Evolutionary conservation across 495 filamentous ascomycete genomes (phyloP).

Genomic region (Penicillium subrubescens): DNA sequence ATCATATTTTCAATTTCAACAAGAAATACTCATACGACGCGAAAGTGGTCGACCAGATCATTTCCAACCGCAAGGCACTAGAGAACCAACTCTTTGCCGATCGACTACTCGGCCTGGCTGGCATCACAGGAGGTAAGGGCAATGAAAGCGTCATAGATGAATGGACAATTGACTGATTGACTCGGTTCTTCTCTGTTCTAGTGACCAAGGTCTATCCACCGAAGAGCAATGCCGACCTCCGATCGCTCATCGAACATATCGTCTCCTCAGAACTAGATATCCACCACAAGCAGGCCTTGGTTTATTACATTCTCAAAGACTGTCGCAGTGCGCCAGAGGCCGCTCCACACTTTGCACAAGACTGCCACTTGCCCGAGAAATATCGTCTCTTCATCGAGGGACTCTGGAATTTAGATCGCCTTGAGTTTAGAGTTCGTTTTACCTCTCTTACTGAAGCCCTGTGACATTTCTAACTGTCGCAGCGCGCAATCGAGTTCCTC

Average conservation of each 20-base stretch:
- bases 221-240: conserved; percentile 61
- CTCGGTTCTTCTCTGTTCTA: conserved; percentile 23
- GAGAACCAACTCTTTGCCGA: conserved; percentile 75
- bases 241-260: conserved; percentile 65
- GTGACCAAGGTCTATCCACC: conserved; percentile 70
- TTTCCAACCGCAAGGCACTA: conserved; percentile 60
- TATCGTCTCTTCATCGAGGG: conserved; percentile 78
- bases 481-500: conserved; percentile 71
- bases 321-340: conserved; percentile 57
- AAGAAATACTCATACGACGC: conserved; percentile 64
- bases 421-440: conserved; percentile 60
- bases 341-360: conserved; percentile 53
- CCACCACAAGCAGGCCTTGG: conserved; percentile 74
- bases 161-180: background rate
- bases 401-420: conserved; percentile 76
- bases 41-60: conserved; percentile 57
- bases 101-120: conserved; percentile 67
- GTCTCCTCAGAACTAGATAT: conserved; percentile 58
- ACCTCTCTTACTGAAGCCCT: background rate
- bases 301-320: conserved; percentile 82
- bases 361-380: conserved; percentile 62
- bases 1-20: conserved; percentile 64
- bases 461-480: conserved; percentile 18
- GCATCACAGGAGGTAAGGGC: conserved; percentile 63
- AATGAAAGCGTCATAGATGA: background rate